phyloP scores from a whole-genome alignment of 148 eudicot species.

The Persicaria tinctoria region DNA sequence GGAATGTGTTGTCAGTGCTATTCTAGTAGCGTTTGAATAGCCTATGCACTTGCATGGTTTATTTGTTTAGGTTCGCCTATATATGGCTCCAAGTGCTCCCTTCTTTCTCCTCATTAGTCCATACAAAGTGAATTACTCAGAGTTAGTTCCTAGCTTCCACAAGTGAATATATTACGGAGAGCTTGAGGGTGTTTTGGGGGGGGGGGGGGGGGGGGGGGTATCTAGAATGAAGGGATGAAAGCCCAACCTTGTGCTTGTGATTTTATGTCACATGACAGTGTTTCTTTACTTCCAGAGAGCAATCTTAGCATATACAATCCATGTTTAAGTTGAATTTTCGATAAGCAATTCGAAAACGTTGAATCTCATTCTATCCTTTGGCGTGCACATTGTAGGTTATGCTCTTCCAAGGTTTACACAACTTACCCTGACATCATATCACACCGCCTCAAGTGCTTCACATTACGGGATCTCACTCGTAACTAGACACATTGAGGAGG shows the following conservation, averaged over 20 bases:
- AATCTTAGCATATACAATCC: too few relatives aligned
- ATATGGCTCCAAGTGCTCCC: neutral
- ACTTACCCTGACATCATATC: conserved; percentile 72
- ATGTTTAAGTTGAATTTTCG: too few relatives aligned
- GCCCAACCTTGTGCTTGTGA: too few relatives aligned
- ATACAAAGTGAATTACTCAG: neutral
- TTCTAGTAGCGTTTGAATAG: neutral
- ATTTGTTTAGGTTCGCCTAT: neutral
- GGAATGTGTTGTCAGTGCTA: neutral
- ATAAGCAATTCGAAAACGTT: too few relatives aligned
- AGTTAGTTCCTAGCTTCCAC: neutral
- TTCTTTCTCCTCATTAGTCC: neutral
- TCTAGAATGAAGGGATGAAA: too few relatives aligned
- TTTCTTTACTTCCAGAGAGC: too few relatives aligned
- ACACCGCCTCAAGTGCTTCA: conserved; percentile 79
- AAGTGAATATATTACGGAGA: too few relatives aligned
- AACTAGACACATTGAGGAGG: conserved; percentile 65
- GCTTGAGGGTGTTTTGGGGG: too few relatives aligned
- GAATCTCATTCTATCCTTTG: too few relatives aligned
- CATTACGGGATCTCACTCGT: conserved; percentile 77
- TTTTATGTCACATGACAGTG: too few relatives aligned
- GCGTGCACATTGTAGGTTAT: conserved; percentile 37
- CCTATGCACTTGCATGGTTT: neutral
- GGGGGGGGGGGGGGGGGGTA: too few relatives aligned
- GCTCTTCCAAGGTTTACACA: conserved; percentile 70